Base-by-base conservation (phyloP, 257 asterid genomes). In the Mentha longifolia region DNA sequence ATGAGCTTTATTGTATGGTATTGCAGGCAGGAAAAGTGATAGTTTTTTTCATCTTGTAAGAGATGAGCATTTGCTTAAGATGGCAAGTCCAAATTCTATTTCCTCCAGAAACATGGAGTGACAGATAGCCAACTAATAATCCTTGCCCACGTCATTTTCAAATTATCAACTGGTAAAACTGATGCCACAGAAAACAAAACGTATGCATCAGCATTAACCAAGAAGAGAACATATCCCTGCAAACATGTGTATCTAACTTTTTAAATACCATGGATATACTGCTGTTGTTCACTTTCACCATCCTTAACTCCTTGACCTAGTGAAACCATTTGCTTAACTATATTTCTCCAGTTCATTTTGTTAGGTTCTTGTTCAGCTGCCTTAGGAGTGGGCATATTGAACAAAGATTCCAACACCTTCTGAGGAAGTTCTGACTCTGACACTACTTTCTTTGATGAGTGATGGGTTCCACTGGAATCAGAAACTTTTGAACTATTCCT, bases 341-440 rank as follows among this genome's bases (percentile, higher is more conserved):
- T 80, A 47, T 84, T 89, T 81, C 87, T 95, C 99, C 99, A 95
- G 79, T 95, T 89, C 98, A 95, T 83, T 70, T 78, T 70, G 71
- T 75, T 81, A 54, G 95, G 98, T 71, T 89, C 96, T 19, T 71
- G 92, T 83, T 87, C 97, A 52, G 88, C 89, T 71, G 84, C 79
- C 88, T 80, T 89, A 33, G 91, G 92, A 6, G 88, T 84, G 60
- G 99, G 90, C 99, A 95, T 86, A 56, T 76, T 83, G 75, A 95
- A 95, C 83, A 95, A 81, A 59, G 96, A 87, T 78, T 87, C 90
- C 86, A 95, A 74, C 63, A 93, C 85, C 73, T 84, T 81, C 72
- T 84, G 95, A 9, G 96, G 91, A 70, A 95, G 88, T 81, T 85
- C 92, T 9, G 83, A 61, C 64, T 79, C 89, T 33, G 33, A 67